Percentiles rank a stretch among this genome's conserved stretches.
phyloP scores from a whole-genome alignment of 495 filamentous ascomycete species.

The Neurospora sp. region DNA sequence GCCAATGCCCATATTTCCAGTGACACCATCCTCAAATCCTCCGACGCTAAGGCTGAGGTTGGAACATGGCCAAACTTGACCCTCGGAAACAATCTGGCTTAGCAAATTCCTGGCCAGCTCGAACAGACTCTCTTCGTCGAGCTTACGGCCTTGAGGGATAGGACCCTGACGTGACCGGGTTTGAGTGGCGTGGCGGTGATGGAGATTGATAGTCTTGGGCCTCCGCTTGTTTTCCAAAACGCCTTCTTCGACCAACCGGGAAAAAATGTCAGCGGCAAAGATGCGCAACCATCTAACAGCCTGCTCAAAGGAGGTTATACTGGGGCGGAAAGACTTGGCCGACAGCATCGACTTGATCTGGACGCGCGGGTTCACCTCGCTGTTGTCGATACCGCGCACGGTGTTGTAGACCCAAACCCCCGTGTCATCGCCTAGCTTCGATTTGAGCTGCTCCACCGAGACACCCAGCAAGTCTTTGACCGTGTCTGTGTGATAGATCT shows the following conservation, averaged over 20 bases:
- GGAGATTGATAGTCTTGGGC: constrained; percentile 74
- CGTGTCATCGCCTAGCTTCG: constrained; percentile 73
- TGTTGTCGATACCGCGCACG: constrained; percentile 75
- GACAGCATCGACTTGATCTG: constrained; percentile 98
- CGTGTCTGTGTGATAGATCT: constrained; percentile 67
- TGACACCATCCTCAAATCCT: constrained; percentile 81
- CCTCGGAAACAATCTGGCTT: constrained; percentile 66
- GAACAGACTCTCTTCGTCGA: constrained; percentile 66
- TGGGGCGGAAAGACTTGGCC: constrained; percentile 88
- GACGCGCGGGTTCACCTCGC: constrained; percentile 83
- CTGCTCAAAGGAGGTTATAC: constrained; percentile 70
- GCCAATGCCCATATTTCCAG: constrained; percentile 75
- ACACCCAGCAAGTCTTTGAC: constrained; percentile 67
- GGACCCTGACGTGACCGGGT: constrained; percentile 61
- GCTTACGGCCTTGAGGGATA: constrained; percentile 63
- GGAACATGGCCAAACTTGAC: constrained; percentile 73
- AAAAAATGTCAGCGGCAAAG: constrained; percentile 87
- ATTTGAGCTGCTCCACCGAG: constrained; percentile 66
- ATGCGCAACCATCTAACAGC: constrained; percentile 81
- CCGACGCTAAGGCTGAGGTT: constrained; percentile 77
- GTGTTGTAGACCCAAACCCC: constrained; percentile 81
- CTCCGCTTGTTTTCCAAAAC: constrained; percentile 80
- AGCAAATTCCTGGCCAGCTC: constrained; percentile 68
- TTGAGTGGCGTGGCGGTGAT: constrained; percentile 62
- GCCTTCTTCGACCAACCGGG: constrained; percentile 82